Conservation (phyloP, 2,329 filamentous ascomycete species). For the Fusarium tjaetaba region DNA sequence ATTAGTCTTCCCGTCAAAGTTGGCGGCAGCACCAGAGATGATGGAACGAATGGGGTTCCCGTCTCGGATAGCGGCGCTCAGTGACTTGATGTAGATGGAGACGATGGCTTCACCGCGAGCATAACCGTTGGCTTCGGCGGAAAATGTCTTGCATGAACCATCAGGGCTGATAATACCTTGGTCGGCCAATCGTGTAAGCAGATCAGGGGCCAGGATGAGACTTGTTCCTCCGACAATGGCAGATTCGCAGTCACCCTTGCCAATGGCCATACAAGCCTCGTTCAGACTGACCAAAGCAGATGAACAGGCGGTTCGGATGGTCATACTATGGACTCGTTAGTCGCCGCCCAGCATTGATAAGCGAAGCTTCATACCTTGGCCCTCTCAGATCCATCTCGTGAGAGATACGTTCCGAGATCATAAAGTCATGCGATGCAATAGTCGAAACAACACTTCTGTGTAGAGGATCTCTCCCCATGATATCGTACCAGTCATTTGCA, state of each 20-base stretch:
- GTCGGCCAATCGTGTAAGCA: background rate
- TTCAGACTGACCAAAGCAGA: background rate
- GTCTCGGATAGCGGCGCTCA: background rate
- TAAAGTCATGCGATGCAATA: background rate
- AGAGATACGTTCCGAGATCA: background rate
- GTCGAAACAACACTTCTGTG: background rate
- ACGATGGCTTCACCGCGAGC: background rate
- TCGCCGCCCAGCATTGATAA: background rate
- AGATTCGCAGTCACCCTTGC: background rate
- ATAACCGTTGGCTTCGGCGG: background rate
- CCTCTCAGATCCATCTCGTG: background rate
- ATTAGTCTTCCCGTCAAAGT: background rate
- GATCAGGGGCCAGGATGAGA: background rate
- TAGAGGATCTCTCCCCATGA: background rate
- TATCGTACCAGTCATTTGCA: background rate
- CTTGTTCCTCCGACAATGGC: background rate
- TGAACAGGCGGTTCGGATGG: background rate
- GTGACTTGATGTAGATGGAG: background rate
- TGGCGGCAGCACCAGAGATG: background rate
- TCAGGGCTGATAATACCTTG: background rate
- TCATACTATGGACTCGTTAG: background rate
- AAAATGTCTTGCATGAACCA: background rate
- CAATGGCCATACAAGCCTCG: background rate
- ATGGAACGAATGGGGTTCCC: background rate
- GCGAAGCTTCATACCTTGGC: background rate